A percentile compares a stretch with the other conserved stretches of the same genome.
Conservation (phyloP, 177 flowering plant genomes). For the Vitis hybrid region DNA sequence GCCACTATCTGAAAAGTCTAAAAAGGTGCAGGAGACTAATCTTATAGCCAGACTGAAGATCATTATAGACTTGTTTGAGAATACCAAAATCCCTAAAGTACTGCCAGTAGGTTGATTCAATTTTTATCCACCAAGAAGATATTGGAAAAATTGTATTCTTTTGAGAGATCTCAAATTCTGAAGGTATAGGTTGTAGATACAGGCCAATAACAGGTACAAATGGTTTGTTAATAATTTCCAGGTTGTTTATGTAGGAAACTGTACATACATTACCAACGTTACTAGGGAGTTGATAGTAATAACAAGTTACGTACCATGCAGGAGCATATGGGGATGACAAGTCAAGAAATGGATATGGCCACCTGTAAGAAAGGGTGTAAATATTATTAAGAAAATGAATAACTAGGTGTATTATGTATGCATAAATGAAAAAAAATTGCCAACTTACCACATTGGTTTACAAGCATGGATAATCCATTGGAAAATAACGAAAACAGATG, state of each 20-base stretch:
- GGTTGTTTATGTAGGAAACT: no score
- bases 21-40: background rate
- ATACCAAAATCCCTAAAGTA: no score
- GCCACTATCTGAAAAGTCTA: background rate
- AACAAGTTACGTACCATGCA: slow-evolving; percentile 34
- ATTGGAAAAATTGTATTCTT: no score
- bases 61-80: no score
- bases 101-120: no score
- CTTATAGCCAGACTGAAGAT: no score
- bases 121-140: no score
- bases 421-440: background rate
- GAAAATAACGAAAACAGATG: slow-evolving; percentile 43
- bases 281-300: background rate
- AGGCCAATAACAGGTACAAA: no score
- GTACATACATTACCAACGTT: background rate
- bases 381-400: background rate
- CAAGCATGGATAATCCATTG: slow-evolving; percentile 67
- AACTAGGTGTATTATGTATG: no score
- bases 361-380: slow-evolving; percentile 29
- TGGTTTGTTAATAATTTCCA: no score
- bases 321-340: slow-evolving; percentile 57
- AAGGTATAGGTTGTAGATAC: no score
- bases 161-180: no score
- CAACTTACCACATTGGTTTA: slow-evolving; percentile 35
- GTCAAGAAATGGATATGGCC: slow-evolving; percentile 71